Evolutionary conservation across 768 basidiomycete species (phyloP), one percentile per base, ranked within the genome.

Genomic region (Paxillus involutus): DNA sequence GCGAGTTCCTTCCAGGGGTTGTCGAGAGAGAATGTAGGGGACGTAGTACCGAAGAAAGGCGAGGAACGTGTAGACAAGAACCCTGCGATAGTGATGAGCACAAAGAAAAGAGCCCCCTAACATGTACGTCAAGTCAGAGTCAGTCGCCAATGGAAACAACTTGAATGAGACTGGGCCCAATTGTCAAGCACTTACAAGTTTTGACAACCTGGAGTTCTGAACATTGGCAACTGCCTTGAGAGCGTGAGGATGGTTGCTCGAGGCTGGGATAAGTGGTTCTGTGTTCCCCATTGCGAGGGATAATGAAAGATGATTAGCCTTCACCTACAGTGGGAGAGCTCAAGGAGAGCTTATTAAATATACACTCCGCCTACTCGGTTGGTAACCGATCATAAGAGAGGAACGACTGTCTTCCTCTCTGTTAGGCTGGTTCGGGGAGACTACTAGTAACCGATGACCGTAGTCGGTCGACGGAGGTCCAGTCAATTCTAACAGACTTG

Each of bases 1-100:
- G 68, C 67, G 12, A 71, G 59, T 17, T 59, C 70, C 26, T 53
- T 12, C 70, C 63, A 70, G 13, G 62, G 59, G 19, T 53, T 44
- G 30, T 21, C 37, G 49, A 32, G 33, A 21, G 29, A 33, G 26
- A 40, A 17, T 42, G 36, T 8, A 2, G 37, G 24, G 33, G 47
- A 40, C 0, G 12, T 21, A 36, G n/a, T 3, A 41, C 26, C 30
- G 10, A 39, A 24, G 10, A 26, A 44, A 10, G 13, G 47, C 26
- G 55, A 39, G 45, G 57, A 49, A 19, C 29, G 16, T 13, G 53
- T 32, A 12, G 49, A 49, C 9, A 58, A 46, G 10, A 48, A 54
- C 39, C 60, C 44, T 29, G 33, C 24, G 14, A 36, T 21, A 33
- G 48, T n/a, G 41, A 58, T 48, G 6, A 65, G 13, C 45, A 56